Percentiles rank a stretch among this genome's conserved stretches.
Evolutionary conservation across 2,329 filamentous ascomycete genomes (phyloP).

Genomic region (Calonectria pteridis): DNA sequence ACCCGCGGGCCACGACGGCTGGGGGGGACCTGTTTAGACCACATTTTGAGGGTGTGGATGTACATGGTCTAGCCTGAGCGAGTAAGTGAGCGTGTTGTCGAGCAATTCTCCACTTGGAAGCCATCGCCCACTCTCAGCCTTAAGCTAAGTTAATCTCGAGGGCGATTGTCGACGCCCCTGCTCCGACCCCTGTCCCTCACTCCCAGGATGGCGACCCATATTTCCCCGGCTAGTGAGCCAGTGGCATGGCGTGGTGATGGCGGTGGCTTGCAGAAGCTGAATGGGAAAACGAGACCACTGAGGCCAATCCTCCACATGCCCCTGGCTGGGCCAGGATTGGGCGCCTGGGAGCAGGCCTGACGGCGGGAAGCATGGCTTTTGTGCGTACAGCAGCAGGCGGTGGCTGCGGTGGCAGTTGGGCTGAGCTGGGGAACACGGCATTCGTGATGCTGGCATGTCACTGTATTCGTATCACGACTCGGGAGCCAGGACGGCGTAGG

Average conservation of each 20-base stretch:
- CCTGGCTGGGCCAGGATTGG: background rate
- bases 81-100: background rate
- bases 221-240: slow-evolving; percentile 35
- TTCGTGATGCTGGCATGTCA: background rate
- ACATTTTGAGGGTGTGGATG: slow-evolving; percentile 3
- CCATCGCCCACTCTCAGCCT: slow-evolving; percentile 40
- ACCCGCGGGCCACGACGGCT: background rate
- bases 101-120: slow-evolving; percentile 14
- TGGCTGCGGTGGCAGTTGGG: background rate
- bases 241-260: slow-evolving; percentile 31
- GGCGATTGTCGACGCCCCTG: slow-evolving; percentile 1
- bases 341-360: background rate
- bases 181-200: background rate
- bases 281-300: slow-evolving; percentile 29
- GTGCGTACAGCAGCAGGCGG: background rate
- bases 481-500: background rate
- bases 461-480: background rate
- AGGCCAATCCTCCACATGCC: slow-evolving; percentile 16
- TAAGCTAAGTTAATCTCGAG: slow-evolving; percentile 40
- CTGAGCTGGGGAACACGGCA: background rate
- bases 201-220: background rate
- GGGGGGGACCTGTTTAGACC: slow-evolving; percentile 15
- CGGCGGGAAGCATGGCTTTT: background rate
- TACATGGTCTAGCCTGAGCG: slow-evolving; percentile 5
- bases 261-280: slow-evolving; percentile 55